Base-by-base conservation (phyloP, 176 grass and related monocot species). In the Puccinellia tenuiflora region DNA sequence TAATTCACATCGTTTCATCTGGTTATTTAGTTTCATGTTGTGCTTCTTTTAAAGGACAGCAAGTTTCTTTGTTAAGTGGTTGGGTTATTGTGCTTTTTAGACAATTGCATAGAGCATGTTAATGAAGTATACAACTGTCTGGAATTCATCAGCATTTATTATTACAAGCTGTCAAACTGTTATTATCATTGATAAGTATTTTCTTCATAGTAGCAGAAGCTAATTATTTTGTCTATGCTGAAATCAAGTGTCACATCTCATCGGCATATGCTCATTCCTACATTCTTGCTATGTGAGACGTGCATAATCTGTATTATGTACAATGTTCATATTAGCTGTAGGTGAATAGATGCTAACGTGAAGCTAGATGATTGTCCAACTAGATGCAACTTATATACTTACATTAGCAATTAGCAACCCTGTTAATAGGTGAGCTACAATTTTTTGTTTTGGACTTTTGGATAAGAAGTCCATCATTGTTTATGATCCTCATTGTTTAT, bases 401-500 rank as follows among this genome's bases (percentile, higher is more conserved):
- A 33, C 25, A 57, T 12, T 51, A 63, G 13, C 38, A 75, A 15
- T 18, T 68, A 71, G 13, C 37, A 79, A 21, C 66, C 50, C 16
- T 83, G 66, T 74, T 7, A 65, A 64, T 57, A 73, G 16, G 3
- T 64, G 34, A 64, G 16, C 21, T 51, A 38, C 0, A 17, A 10
- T 72, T 50, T 56, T 21, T 61, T 45, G 12, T 16, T n/a, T n/a
- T n/a, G n/a, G n/a, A n/a, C n/a, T n/a, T n/a, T 18, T 70, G 13
- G n/a, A 35, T 39, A 38, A 53, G 20, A 60, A 73, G 30, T 53
- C 55, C 29, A 26, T 83, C 69, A 47, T 64, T 14, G 1, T 69
- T 68, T 82, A 31, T 31, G 38, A 51, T 71, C 33, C 22, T 54
- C 38, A 54, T 63, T 81, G 86, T 31, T 83, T 61, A 14, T 91